These are phyloP conservation scores for Phytopythium vexans DNA, from an alignment of 352 stramenopile species.

Conservation along the genomic window DNA sequence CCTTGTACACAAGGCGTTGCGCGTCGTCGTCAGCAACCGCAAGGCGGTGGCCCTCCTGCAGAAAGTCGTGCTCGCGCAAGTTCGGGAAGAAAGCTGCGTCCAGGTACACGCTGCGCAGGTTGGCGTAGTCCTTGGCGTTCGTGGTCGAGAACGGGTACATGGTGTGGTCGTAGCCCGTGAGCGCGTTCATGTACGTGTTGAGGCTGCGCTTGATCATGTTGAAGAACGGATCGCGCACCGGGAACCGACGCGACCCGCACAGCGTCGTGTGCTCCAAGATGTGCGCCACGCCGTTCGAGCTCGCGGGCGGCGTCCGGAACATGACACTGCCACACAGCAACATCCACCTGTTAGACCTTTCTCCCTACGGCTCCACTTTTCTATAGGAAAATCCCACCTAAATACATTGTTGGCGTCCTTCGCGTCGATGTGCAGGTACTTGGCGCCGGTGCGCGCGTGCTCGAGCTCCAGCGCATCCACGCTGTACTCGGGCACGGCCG, in stretches of 20 bases:
- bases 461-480: slow-evolving; percentile 76
- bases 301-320: slow-evolving; percentile 96
- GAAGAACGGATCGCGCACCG: slow-evolving; percentile 98
- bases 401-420: slow-evolving; percentile 87
- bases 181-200: slow-evolving; percentile 99
- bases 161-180: slow-evolving; percentile 98
- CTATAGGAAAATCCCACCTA: slow-evolving; percentile 17
- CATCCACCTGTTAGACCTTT: neutral
- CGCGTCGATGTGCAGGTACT: slow-evolving; percentile 82
- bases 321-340: slow-evolving; percentile 75
- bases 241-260: slow-evolving; percentile 95
- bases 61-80: slow-evolving; percentile 70
- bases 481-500: slow-evolving; percentile 76
- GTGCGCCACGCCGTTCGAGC: slow-evolving; percentile 97
- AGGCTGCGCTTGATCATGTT: slow-evolving; percentile 98
- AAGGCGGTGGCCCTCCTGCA: slow-evolving; percentile 78
- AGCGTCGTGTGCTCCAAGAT: slow-evolving; percentile 97
- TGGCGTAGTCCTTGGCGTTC: slow-evolving; percentile 97
- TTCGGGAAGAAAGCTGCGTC: slow-evolving; percentile 97
- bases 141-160: slow-evolving; percentile 98
- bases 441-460: slow-evolving; percentile 66
- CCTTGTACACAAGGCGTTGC: slow-evolving; percentile 67
- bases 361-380: no score
- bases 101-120: slow-evolving; percentile 96
- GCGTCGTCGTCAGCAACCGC: slow-evolving; percentile 42